Conservation (phyloP, 208 protist species). For the Leishmania tarentolae region DNA sequence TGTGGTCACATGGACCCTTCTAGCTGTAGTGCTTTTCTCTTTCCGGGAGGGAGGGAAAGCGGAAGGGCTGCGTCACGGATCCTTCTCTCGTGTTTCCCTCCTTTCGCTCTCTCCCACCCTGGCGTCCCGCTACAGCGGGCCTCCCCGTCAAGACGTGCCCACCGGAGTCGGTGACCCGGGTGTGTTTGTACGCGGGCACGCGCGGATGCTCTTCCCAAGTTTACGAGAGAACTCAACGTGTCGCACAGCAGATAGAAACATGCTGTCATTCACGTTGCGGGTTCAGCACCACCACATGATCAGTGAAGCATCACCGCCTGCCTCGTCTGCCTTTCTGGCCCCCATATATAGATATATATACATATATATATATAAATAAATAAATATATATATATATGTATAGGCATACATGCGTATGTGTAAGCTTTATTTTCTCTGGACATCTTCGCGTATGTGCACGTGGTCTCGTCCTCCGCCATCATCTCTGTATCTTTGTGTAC, state of each 20-base stretch:
- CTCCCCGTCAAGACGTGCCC: neutral
- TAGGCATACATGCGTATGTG: conserved; percentile 7
- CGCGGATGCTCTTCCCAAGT: neutral
- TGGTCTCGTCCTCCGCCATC: neutral
- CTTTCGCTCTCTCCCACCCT: neutral
- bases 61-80: too few species aligned
- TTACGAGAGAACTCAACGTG: neutral
- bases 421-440: neutral
- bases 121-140: neutral
- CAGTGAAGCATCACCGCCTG: neutral
- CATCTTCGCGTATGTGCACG: neutral
- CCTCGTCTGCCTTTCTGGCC: neutral
- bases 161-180: neutral
- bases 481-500: too few species aligned
- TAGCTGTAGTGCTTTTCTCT: conserved; percentile 3
- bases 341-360: conserved; percentile 11
- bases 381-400: conserved; percentile 15
- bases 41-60: neutral
- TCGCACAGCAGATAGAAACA: neutral
- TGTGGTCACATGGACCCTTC: neutral
- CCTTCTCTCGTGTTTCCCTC: neutral
- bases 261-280: neutral
- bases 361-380: neutral
- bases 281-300: neutral
- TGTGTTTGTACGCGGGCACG: neutral